phyloP scores from a whole-genome alignment of 495 filamentous ascomycete species.

The Talaromyces nanjingensis region DNA sequence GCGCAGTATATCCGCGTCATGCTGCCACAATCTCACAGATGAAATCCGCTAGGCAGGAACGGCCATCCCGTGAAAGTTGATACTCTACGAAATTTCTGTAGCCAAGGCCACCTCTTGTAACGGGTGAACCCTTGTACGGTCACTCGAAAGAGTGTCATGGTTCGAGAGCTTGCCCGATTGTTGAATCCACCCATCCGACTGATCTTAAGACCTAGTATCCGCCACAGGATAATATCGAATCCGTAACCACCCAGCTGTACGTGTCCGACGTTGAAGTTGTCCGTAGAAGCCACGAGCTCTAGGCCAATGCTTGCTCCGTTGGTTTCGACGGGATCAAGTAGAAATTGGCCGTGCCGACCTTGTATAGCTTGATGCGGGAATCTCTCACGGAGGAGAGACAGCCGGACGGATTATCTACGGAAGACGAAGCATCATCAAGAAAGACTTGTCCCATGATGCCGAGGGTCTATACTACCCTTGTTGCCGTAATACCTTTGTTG shows the following conservation, averaged over 20 bases:
- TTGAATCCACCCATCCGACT: neutral
- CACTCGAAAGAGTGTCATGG: neutral
- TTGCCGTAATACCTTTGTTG: neutral
- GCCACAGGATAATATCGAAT: neutral
- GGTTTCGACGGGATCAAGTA: neutral
- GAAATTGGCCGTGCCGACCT: neutral
- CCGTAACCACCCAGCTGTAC: neutral
- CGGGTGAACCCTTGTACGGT: neutral
- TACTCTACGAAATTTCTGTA: constrained; percentile 5
- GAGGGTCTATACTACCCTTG: neutral
- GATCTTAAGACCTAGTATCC: neutral
- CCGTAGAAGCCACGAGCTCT: neutral
- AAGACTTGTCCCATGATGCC: neutral
- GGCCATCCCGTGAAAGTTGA: neutral
- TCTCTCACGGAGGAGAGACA: neutral
- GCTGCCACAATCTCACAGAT: neutral
- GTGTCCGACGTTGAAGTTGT: neutral
- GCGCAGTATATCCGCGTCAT: neutral
- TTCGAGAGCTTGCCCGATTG: neutral
- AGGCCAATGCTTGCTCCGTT: neutral
- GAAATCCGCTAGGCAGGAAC: neutral
- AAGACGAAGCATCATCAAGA: neutral
- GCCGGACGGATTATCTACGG: neutral
- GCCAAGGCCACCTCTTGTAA: neutral
- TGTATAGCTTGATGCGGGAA: neutral